phyloP scores from a whole-genome alignment of 108 stramenopile species.

The Licmophora abbreviata region DNA sequence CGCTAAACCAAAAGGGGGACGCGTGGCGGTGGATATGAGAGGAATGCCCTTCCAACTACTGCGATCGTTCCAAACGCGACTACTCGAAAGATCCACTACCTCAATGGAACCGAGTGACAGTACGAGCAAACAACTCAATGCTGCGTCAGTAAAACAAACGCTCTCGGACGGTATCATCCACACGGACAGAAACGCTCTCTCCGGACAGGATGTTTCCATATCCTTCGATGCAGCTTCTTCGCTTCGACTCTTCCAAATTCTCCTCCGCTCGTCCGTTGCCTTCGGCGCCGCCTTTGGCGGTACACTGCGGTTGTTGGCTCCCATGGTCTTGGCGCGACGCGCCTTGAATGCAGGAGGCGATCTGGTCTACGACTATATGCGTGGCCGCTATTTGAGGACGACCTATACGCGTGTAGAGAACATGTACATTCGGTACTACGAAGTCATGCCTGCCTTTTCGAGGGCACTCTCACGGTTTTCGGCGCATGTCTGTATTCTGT shows the following conservation, averaged over 20 bases:
- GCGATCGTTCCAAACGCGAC: too few species aligned
- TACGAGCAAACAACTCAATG: too few species aligned
- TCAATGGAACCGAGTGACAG: too few species aligned
- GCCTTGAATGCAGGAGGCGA: constrained; percentile 8
- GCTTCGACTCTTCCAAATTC: background rate
- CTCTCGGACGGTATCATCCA: background rate
- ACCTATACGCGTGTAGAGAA: constrained; percentile 43
- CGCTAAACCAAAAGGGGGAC: too few species aligned
- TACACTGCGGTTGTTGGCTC: constrained; percentile 29
- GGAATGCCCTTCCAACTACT: too few species aligned
- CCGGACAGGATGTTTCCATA: constrained; percentile 10
- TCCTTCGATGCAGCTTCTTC: constrained; percentile 16
- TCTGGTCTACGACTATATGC: constrained; percentile 37
- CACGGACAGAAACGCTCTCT: background rate
- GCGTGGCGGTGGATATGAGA: too few species aligned
- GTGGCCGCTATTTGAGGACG: constrained; percentile 44
- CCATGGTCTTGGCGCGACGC: constrained; percentile 33
- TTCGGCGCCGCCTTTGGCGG: constrained; percentile 16
- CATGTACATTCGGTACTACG: constrained; percentile 40
- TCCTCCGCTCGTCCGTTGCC: background rate
- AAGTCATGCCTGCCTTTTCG: constrained; percentile 41
- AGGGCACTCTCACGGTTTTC: constrained; percentile 29
- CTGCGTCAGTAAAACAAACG: background rate
- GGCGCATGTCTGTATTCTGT: constrained; percentile 38
- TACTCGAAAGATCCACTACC: too few species aligned